phyloP scores from a whole-genome alignment of 169 alveolate species.

The Cryptosporidium sp. region DNA sequence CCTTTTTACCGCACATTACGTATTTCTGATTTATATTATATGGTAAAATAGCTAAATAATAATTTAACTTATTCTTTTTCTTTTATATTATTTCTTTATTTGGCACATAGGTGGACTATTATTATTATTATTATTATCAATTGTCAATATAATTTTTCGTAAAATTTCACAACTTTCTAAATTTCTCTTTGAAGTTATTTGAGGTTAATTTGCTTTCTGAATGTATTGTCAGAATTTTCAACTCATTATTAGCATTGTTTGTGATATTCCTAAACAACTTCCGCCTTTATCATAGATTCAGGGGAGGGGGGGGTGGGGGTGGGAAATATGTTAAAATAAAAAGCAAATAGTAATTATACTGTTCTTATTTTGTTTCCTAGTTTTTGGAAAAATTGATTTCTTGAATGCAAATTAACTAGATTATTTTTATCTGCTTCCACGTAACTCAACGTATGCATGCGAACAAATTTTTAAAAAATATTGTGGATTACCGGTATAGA shows the following conservation, averaged over 20 bases:
- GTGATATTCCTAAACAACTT: too few species aligned
- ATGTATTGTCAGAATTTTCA: too few species aligned
- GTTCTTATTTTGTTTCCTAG: too few species aligned
- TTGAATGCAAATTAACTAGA: not conserved
- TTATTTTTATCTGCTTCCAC: not conserved
- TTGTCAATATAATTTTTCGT: too few species aligned
- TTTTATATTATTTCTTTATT: not conserved
- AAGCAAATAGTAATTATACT: too few species aligned
- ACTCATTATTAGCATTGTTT: too few species aligned
- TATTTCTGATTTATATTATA: not conserved
- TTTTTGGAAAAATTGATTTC: not conserved
- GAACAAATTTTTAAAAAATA: not conserved
- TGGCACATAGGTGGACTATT: not conserved
- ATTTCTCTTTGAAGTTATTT: not conserved
- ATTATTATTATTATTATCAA: too few species aligned
- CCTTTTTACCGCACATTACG: slow-evolving; percentile 45
- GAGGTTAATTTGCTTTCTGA: not conserved
- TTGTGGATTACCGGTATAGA: not conserved
- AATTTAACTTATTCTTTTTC: not conserved
- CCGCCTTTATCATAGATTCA: too few species aligned
- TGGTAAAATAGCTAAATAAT: too few species aligned
- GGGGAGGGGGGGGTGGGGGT: too few species aligned
- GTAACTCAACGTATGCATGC: not conserved
- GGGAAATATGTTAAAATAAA: too few species aligned
- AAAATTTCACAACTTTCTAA: not conserved